A percentile compares a stretch with the other conserved stretches of the same genome.
Conservation (phyloP, 2,329 filamentous ascomycete species). For the Aspergillus texensis region DNA sequence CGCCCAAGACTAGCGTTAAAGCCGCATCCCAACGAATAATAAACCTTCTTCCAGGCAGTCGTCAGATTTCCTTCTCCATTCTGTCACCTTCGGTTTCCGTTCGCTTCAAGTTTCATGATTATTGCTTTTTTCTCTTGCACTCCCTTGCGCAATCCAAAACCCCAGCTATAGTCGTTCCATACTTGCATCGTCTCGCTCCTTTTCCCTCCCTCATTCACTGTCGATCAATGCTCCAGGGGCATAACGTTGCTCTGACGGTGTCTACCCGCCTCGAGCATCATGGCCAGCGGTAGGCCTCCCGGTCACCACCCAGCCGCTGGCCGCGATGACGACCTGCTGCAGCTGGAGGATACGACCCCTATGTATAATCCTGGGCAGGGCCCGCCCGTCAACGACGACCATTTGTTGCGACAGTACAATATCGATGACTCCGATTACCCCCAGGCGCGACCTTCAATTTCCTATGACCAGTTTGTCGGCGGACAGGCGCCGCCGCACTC, state of each 20-base stretch:
- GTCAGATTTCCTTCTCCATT: conserved; percentile 10
- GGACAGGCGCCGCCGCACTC: conserved; percentile 56
- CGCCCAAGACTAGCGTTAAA: conserved; percentile 9
- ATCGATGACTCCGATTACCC: conserved; percentile 66
- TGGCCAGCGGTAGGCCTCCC: conserved; percentile 58
- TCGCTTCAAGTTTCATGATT: neutral
- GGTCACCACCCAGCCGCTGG: conserved; percentile 49
- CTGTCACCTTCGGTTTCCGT: neutral
- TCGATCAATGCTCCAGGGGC: conserved; percentile 45
- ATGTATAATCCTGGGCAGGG: conserved; percentile 74
- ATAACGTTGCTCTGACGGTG: conserved; percentile 34
- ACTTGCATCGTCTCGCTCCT: neutral
- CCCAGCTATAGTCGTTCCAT: neutral
- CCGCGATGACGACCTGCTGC: conserved; percentile 48
- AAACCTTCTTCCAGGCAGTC: conserved; percentile 4
- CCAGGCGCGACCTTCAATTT: conserved; percentile 77
- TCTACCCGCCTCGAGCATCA: conserved; percentile 41
- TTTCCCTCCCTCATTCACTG: conserved; percentile 4
- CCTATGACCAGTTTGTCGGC: conserved; percentile 94
- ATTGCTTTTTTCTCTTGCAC: neutral
- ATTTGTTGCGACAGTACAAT: conserved; percentile 74
- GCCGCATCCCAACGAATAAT: conserved; percentile 6
- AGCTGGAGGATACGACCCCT: conserved; percentile 44
- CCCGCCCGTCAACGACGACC: conserved; percentile 78
- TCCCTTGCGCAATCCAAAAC: conserved; percentile 14